A percentile compares a stretch with the other conserved stretches of the same genome.
These are phyloP conservation scores for Murraya koenigii DNA, from an alignment of 345 rosid genomes.

Conservation along the genomic window DNA sequence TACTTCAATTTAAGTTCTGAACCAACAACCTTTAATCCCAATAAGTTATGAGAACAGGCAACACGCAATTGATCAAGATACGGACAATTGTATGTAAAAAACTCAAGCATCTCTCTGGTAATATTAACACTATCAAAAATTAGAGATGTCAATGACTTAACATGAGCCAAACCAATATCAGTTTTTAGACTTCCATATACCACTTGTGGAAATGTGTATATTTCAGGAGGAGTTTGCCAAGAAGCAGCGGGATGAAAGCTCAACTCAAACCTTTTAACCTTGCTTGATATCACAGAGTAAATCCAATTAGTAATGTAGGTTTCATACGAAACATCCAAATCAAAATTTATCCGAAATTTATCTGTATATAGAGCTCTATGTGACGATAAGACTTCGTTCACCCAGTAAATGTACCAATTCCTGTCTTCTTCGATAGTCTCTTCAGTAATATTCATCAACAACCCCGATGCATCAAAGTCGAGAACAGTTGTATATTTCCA, in stretches of 20 bases:
- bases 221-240: too few relatives aligned
- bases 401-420: neutral
- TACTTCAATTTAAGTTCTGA: too few relatives aligned
- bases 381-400: neutral
- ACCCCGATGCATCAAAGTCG: neutral
- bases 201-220: too few relatives aligned
- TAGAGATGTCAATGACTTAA: too few relatives aligned
- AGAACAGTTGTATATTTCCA: neutral
- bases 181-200: too few relatives aligned
- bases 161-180: too few relatives aligned
- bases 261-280: neutral
- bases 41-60: too few relatives aligned
- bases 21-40: too few relatives aligned
- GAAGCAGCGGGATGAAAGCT: neutral
- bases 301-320: neutral
- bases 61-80: too few relatives aligned
- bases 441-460: neutral
- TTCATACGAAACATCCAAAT: neutral
- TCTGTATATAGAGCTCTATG: neutral
- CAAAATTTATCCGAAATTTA: neutral
- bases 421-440: neutral
- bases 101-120: too few relatives aligned
- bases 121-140: too few relatives aligned
- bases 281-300: neutral
- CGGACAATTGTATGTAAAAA: too few relatives aligned